Percentiles rank a stretch among this genome's conserved stretches.
phyloP scores from a whole-genome alignment of 2,329 filamentous ascomycete genomes.

The Ceratocystis eucalypticola region DNA sequence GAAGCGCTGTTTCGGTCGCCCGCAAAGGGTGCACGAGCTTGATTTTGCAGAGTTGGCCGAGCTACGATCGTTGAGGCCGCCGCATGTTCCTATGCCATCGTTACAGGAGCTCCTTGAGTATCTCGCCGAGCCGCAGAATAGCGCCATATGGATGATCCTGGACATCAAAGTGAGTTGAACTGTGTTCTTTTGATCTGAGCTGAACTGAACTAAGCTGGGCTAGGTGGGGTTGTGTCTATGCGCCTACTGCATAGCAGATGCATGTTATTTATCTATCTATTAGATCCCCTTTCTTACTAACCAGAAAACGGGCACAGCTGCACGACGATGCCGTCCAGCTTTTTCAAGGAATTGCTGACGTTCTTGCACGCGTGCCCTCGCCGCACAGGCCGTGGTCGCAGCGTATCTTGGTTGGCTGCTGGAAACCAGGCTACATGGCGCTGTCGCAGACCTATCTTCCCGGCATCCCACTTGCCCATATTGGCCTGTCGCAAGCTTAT shows the following conservation, averaged over 20 bases:
- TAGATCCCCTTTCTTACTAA: not conserved
- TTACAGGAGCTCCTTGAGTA: conserved; percentile 62
- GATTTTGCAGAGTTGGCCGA: conserved; percentile 60
- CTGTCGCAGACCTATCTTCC: conserved; percentile 49
- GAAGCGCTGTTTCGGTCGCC: conserved; percentile 68
- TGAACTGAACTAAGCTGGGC: too few relatives aligned
- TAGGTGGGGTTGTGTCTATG: too few relatives aligned
- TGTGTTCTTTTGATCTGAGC: too few relatives aligned
- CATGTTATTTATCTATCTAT: not conserved
- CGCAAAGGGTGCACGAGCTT: conserved; percentile 58
- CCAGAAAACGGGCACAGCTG: conserved; percentile 31
- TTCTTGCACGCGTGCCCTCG: conserved; percentile 41
- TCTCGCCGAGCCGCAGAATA: conserved; percentile 48
- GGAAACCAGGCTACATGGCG: conserved; percentile 62
- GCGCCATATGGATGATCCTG: conserved; percentile 65
- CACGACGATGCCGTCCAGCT: conserved; percentile 58
- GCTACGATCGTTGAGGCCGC: conserved; percentile 52
- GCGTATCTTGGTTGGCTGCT: conserved; percentile 67
- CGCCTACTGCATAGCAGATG: not conserved
- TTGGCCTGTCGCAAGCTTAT: conserved; percentile 52
- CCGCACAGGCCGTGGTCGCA: conserved; percentile 50
- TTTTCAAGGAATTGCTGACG: conserved; percentile 53
- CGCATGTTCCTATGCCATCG: conserved; percentile 58
- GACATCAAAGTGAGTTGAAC: conserved; percentile 61
- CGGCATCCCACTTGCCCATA: conserved; percentile 50